These are phyloP conservation scores for Penicillium longicatenatum DNA, from an alignment of 495 filamentous ascomycete species.

Conservation along the genomic window DNA sequence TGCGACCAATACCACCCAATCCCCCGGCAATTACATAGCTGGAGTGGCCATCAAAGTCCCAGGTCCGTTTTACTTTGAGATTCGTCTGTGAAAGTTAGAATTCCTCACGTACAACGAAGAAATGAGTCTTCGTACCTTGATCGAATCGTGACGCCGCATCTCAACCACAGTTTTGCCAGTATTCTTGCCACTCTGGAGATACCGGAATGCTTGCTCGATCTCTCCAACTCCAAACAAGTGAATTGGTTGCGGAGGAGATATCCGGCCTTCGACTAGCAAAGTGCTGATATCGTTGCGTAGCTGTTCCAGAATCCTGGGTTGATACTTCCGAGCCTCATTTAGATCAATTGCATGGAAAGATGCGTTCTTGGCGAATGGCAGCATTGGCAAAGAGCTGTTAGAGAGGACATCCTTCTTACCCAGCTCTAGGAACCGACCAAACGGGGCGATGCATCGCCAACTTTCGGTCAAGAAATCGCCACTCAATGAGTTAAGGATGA, in stretches of 20 bases:
- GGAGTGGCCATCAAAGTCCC: too few species aligned
- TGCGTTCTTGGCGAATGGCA: constrained; percentile 19
- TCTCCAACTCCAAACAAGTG: too few species aligned
- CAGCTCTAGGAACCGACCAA: constrained; percentile 48
- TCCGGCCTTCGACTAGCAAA: too few species aligned
- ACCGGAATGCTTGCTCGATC: too few species aligned
- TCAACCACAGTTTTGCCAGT: not conserved
- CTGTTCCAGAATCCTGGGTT: too few species aligned
- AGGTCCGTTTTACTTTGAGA: too few species aligned
- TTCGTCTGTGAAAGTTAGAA: too few species aligned
- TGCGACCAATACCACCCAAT: not conserved
- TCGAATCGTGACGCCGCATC: not conserved
- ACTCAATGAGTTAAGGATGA: constrained; percentile 52
- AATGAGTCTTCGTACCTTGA: too few species aligned
- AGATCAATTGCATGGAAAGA: constrained; percentile 20
- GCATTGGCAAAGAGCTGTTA: constrained; percentile 20
- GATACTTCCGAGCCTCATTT: too few species aligned
- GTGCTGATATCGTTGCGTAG: too few species aligned
- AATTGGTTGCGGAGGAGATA: too few species aligned
- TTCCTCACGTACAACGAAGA: too few species aligned
- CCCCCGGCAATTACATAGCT: not conserved
- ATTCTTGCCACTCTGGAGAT: not conserved
- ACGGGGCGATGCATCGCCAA: constrained; percentile 52
- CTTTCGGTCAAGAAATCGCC: constrained; percentile 43
- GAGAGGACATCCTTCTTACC: constrained; percentile 41